phyloP scores from a whole-genome alignment of 805 yeast species.

The Starmerella potacharoeniae region DNA sequence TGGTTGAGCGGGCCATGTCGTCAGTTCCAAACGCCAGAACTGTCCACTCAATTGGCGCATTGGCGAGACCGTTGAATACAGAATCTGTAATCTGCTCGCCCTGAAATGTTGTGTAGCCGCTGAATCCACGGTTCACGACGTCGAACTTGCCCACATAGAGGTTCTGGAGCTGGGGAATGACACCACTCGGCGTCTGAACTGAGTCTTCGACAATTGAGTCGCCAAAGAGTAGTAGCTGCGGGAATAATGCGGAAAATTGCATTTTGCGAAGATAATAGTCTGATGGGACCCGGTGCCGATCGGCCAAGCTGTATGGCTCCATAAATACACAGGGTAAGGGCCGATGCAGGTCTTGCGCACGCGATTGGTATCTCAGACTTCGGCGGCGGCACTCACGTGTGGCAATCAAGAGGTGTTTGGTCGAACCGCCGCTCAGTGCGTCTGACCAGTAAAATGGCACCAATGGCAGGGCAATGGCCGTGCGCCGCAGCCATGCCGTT shows the following conservation, averaged over 20 bases:
- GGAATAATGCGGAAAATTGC: not conserved
- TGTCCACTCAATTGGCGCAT: conserved; percentile 31
- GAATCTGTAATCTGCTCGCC: conserved; percentile 32
- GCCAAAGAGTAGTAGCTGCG: conserved; percentile 48
- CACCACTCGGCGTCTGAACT: conserved; percentile 32
- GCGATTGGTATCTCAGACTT: not conserved
- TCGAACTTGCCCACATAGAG: conserved; percentile 48
- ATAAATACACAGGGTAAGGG: not conserved
- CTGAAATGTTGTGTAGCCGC: conserved; percentile 64
- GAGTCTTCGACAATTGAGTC: conserved; percentile 60
- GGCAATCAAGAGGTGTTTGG: not conserved
- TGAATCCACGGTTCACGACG: conserved; percentile 59
- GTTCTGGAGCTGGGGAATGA: conserved; percentile 41
- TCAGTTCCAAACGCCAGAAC: conserved; percentile 73
- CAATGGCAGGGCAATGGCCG: too few species aligned
- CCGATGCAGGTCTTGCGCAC: not conserved
- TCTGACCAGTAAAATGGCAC: too few species aligned
- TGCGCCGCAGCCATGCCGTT: too few species aligned
- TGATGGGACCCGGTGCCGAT: not conserved
- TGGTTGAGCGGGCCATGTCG: conserved; percentile 37
- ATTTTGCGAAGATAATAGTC: not conserved
- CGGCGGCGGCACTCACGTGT: not conserved
- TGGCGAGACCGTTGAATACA: conserved; percentile 34
- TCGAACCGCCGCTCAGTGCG: too few species aligned
- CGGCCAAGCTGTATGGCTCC: too few species aligned